Evolutionary conservation across 345 rosid genomes (phyloP), one percentile per base, ranked within the genome.

Genomic region (Dovyalis caffra): DNA sequence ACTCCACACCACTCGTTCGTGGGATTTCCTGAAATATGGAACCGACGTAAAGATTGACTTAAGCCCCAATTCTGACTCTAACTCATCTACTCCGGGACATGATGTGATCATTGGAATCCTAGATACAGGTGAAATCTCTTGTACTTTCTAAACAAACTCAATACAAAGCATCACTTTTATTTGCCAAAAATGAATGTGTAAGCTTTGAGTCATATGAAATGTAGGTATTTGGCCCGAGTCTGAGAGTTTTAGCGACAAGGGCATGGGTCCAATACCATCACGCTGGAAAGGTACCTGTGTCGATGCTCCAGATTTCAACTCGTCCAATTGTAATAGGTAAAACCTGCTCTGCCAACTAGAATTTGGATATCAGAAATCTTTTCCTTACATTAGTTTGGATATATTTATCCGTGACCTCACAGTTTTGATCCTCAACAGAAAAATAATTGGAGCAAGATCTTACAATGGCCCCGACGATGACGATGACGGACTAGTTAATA

Each of bases 1-100:
- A 64, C 93, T 94, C 80, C 97, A 92, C 80, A 94, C 98, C 5
- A 94, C 98, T 71, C 98, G 93, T 58, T 94, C 97, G 8, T 94
- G 97, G 97, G 98, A 94, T 76, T 94, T 94, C 80, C 84, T 92
- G 75, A 88, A 87, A 79, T 85, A 87, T 64, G 90, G 86, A 81
- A 86, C 85, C 65, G 82, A 86, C 8, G 71, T 87, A 31, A 62
- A 69, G 80, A 85, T 88, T 1, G 87, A 89, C 64, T 76, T 86
- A 0, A 71, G 40, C 32, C 87, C 90, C 53, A 73, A 56, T 34
- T 76, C 94, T 8, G 47, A 71, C 33, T 40, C 81, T 8, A 77
- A 35, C 45, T 74, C 86, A 7, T 67, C 89, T 2, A 34, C 82
- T 21, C 38, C 20, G 5, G 87, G 72, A 37, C 81, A 79, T 3